Evolutionary conservation across 495 filamentous ascomycete species (phyloP), one percentile per base, ranked within the genome.

Genomic region (Thozetella sp.): DNA sequence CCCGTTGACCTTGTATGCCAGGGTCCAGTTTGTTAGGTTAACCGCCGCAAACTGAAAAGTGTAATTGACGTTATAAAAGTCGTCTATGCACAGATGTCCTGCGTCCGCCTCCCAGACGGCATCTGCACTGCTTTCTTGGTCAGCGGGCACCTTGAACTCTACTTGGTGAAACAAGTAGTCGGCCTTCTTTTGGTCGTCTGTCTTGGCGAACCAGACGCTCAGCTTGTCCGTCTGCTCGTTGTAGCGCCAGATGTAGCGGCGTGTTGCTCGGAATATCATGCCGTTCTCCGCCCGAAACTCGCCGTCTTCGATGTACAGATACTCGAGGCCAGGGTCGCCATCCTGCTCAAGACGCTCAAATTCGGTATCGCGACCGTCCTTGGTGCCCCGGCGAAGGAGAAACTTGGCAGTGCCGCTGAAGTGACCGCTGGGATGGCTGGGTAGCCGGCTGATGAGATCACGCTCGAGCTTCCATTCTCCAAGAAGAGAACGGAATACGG

Each of bases 401-500:
- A 95, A 93, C 6, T 67, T 74, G 22, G 89, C 86, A 1, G 72
- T 81, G 13, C 90, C 91, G 12, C 70, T 73, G 24, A 88, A 84
- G 23, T 73, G 82, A 0, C 88, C 89, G 53, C 80, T 85, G 0
- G 88, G 86, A 54, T 81, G 83, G 22, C 73, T 74, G 0, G 75
- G 70, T 2, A 82, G 62, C 6, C 66, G 63, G 51, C 78, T 85
- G 24, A 63, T 64, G 2, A 88, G 69, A 1, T 67, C 75, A 2
- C 82, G 82, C 11, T 78, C 75, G 20, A 89, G 76, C 10, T 66
- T 77, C 93, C 93, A 97, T 20, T 74, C 67, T 3, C 93, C 93
- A 4, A 93, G 88, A 1, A 96, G 72, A 2, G 84, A 89, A 30
- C 90, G 77, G 65, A 94, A 94, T 3, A 90, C 81, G 0, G 88